phyloP scores from a whole-genome alignment of 495 filamentous ascomycete genomes.

The Eremomyces bilateralis region DNA sequence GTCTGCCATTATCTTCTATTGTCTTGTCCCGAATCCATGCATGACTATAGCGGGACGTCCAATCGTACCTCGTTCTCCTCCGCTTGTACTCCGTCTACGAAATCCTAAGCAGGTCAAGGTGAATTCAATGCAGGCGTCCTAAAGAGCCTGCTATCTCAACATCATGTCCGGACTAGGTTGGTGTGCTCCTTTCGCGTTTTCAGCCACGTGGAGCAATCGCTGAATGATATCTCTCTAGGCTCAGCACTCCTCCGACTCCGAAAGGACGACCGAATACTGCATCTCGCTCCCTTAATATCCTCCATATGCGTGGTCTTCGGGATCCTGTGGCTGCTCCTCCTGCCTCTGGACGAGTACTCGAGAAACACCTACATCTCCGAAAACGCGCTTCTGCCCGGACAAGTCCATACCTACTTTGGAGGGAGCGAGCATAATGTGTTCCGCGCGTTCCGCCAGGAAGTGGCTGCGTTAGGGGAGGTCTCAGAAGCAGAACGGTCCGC shows the following conservation, averaged over 20 bases:
- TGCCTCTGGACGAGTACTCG: conserved; percentile 86
- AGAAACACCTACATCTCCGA: conserved; percentile 90
- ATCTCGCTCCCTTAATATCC: conserved; percentile 63
- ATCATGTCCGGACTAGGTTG: no score
- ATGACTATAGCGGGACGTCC: no score
- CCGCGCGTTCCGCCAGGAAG: conserved; percentile 72
- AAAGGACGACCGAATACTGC: conserved; percentile 45
- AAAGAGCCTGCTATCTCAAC: no score
- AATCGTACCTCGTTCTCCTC: no score
- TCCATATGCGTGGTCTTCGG: conserved; percentile 73
- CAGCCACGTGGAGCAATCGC: no score
- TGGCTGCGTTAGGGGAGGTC: conserved; percentile 20
- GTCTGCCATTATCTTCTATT: no score
- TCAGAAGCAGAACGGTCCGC: conserved; percentile 22
- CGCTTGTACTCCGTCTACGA: no score
- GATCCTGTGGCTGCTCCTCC: conserved; percentile 73
- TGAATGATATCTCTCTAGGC: conserved; percentile 5
- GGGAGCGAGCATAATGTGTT: conserved; percentile 93
- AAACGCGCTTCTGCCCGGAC: conserved; percentile 85
- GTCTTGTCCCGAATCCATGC: no score
- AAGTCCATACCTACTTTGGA: conserved; percentile 93
- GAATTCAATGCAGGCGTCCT: no score
- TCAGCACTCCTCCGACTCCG: conserved; percentile 24
- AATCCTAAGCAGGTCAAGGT: no score
- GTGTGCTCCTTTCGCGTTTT: no score